Base-by-base conservation (phyloP, 352 stramenopile genomes). In the Stephanocyclus meneghinianus region DNA sequence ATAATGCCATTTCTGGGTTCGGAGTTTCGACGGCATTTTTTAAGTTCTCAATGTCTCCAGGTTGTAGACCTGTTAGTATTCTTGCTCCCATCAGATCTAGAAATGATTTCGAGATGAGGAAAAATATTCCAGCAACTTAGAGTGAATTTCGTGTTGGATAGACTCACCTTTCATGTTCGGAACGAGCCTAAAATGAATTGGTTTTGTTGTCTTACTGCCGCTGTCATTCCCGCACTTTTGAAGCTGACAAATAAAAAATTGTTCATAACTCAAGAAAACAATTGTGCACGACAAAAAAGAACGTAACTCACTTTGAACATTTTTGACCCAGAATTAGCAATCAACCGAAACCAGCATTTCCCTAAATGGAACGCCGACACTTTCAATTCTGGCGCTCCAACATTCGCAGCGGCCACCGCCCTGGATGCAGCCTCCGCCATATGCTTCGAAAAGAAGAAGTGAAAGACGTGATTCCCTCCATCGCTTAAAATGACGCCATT, bases 371-470 rank as follows among this genome's bases (percentile, higher is more conserved):
- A 83, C 2, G 74, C 62, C 2, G 50, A 76, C 26, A 86, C 68
- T 55, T 64, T 70, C 35, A 86, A 48, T 2, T 81, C 63, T 13
- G 76, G 76, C 8, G 65, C 63, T 30, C 65, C 75, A 2, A 42
- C 30, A 71, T 86, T 86, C 7, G 79, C 69, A 18, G 53, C 69
- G n/a, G 16, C 29, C 10, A 86, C 48, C 9, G 68, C 48, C 50
- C n/a, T 73, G n/a, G 75, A 60, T 2, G 75, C 74, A 2, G 47
- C 53, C 55, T 83, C 57, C 1, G 79, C 79, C 79, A 86, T 86
- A 29, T 82, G 74, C 30, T 42, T 60, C 5, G 60, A 76, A 21
- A 86, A 80, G 51, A 86, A 86, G 74, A 86, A 83, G 26, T 86
- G 69, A 62, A 86, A 78, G 0, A 86, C 55, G 42, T 76, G 74